A percentile compares a stretch with the other conserved stretches of the same genome.
Conservation (phyloP, 2,329 filamentous ascomycete species). For the Orbilia oligospora region DNA sequence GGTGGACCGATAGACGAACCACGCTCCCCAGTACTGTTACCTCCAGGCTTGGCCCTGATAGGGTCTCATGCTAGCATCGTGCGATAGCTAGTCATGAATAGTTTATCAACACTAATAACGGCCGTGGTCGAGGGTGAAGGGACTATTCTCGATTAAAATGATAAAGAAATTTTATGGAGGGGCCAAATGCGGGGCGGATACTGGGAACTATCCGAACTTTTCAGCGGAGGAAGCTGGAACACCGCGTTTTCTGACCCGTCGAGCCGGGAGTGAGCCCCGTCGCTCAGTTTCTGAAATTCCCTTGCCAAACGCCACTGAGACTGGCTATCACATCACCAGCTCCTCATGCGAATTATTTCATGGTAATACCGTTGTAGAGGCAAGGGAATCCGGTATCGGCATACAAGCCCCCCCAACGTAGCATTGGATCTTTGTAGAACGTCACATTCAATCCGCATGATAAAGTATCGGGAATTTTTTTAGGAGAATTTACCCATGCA, state of each 20-base stretch:
- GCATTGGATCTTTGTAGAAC: constrained; percentile 22
- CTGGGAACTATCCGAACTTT: constrained; percentile 55
- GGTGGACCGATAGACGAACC: constrained; percentile 31
- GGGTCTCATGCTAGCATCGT: constrained; percentile 14
- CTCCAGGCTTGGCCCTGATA: constrained; percentile 3
- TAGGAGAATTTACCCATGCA: constrained; percentile 47
- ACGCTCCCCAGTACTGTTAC: constrained; percentile 26
- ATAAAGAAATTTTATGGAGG: not conserved
- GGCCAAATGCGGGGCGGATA: constrained; percentile 45
- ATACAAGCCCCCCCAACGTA: constrained; percentile 1
- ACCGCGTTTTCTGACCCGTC: constrained; percentile 21
- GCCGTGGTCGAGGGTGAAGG: constrained; percentile 1
- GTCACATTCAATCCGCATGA: constrained; percentile 30
- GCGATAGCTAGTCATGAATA: constrained; percentile 16
- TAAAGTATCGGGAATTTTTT: constrained; percentile 42
- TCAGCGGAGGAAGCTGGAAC: constrained; percentile 25
- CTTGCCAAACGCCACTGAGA: constrained; percentile 41
- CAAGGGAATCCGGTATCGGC: constrained; percentile 30
- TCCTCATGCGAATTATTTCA: constrained; percentile 14
- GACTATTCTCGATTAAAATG: not conserved
- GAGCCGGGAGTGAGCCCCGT: constrained; percentile 21
- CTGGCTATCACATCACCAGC: constrained; percentile 37
- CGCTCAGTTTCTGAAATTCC: constrained; percentile 17
- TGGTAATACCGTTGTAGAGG: not conserved
- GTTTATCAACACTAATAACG: constrained; percentile 27